A percentile compares a stretch with the other conserved stretches of the same genome.
These are phyloP conservation scores for Gossypium stocksii DNA, from an alignment of 345 rosid species.

Conservation along the genomic window DNA sequence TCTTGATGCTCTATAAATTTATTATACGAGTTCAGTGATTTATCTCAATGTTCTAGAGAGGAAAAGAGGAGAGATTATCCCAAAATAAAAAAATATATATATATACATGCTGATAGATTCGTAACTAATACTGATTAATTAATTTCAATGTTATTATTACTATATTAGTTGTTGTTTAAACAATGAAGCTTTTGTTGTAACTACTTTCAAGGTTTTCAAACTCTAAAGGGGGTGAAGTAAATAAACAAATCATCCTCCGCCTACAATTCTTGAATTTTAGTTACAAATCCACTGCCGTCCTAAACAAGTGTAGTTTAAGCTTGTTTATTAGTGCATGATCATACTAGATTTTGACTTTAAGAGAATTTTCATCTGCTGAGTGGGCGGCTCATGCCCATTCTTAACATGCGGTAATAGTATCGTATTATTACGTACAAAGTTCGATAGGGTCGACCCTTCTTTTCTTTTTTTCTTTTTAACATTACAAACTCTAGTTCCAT, in stretches of 20 bases:
- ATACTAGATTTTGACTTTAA: conserved; percentile 27
- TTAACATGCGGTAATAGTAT: no score
- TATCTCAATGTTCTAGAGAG: no score
- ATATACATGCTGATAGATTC: neutral
- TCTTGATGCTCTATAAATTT: no score
- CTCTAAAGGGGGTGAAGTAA: neutral
- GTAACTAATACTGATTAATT: neutral
- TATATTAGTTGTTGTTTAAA: neutral
- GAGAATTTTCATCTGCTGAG: conserved; percentile 4
- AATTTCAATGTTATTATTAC: no score
- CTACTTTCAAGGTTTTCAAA: neutral
- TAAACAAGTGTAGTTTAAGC: conserved; percentile 2
- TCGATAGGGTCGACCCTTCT: no score
- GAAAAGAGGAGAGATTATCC: neutral
- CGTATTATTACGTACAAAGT: no score
- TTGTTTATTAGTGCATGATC: conserved; percentile 21
- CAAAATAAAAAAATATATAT: neutral
- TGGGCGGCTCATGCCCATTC: no score
- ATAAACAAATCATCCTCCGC: neutral
- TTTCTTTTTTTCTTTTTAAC: neutral
- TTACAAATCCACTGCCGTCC: conserved; percentile 30
- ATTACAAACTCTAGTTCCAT: conserved; percentile 16
- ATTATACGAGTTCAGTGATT: no score
- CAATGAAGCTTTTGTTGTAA: neutral
- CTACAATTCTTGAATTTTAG: conserved; percentile 23